These are phyloP conservation scores for Neurospora sp. DNA, from an alignment of 495 filamentous ascomycete genomes.

Conservation along the genomic window DNA sequence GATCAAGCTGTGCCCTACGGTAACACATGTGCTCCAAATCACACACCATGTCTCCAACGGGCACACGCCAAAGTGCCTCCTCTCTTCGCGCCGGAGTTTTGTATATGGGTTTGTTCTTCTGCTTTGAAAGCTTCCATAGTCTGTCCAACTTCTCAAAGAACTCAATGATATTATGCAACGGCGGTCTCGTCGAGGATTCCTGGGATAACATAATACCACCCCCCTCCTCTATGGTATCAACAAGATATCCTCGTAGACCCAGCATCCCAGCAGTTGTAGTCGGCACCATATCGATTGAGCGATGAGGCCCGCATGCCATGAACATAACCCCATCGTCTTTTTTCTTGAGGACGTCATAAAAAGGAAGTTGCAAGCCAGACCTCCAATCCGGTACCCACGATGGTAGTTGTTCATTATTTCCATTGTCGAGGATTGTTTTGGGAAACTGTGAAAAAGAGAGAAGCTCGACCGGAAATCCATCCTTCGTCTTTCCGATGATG, in stretches of 20 bases:
- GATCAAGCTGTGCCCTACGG: too few relatives aligned
- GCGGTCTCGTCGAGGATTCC: background rate
- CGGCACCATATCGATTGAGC: background rate
- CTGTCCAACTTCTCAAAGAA: background rate
- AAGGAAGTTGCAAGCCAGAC: background rate
- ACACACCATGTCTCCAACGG: background rate
- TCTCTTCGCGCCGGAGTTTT: fast-evolving
- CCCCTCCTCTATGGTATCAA: constrained; percentile 1
- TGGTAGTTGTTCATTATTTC: background rate
- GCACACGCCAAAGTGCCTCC: background rate
- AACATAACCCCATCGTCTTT: background rate
- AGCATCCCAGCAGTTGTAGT: background rate
- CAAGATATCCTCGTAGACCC: constrained; percentile 2
- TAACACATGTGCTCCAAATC: background rate
- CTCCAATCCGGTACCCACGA: constrained; percentile 12
- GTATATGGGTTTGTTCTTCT: background rate
- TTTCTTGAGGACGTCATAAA: too few relatives aligned
- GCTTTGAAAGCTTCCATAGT: background rate
- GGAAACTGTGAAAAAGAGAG: constrained; percentile 6
- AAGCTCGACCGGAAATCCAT: background rate
- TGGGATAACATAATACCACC: background rate
- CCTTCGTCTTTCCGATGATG: background rate
- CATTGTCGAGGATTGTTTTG: background rate
- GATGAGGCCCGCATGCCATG: background rate
- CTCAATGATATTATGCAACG: background rate